These are phyloP conservation scores for Prunus mongolica DNA, from an alignment of 306 rosid genomes.

Conservation along the genomic window DNA sequence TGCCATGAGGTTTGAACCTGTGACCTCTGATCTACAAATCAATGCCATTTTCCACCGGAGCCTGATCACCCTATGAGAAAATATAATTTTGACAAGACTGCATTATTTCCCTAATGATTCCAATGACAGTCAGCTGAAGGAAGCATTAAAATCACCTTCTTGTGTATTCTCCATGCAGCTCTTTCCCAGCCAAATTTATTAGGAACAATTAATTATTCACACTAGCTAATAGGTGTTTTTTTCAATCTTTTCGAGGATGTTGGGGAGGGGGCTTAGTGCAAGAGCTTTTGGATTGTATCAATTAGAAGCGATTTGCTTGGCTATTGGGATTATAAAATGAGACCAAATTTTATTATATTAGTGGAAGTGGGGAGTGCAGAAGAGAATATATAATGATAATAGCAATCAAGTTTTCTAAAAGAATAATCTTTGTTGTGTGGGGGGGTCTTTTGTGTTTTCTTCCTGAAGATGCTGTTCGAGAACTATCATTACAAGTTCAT, in stretches of 20 bases:
- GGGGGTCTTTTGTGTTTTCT: slow-evolving; percentile 28
- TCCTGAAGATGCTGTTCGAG: slow-evolving; percentile 32
- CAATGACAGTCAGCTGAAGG: slow-evolving; percentile 18
- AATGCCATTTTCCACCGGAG: accelerated
- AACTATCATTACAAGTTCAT: slow-evolving; percentile 45
- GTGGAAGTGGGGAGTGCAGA: slow-evolving; percentile 21
- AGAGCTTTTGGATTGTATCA: slow-evolving; percentile 2
- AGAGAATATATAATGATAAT: slow-evolving; percentile 26
- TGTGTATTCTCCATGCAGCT: background rate
- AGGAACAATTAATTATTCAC: background rate
- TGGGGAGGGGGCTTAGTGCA: background rate
- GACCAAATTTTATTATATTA: background rate
- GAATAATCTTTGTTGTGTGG: slow-evolving; percentile 33
- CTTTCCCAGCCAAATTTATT: background rate
- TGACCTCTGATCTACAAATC: too few species aligned
- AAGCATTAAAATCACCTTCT: background rate
- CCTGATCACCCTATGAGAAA: background rate
- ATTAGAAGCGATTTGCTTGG: slow-evolving; percentile 3
- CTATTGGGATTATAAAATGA: background rate
- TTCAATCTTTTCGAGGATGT: too few species aligned
- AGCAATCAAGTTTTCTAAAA: slow-evolving; percentile 40
- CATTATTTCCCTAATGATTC: slow-evolving; percentile 42
- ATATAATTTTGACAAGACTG: slow-evolving; percentile 21
- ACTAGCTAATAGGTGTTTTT: background rate
- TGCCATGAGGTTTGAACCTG: accelerated